Conservation (phyloP, 352 stramenopile species). For the Plasmopara viticola region DNA sequence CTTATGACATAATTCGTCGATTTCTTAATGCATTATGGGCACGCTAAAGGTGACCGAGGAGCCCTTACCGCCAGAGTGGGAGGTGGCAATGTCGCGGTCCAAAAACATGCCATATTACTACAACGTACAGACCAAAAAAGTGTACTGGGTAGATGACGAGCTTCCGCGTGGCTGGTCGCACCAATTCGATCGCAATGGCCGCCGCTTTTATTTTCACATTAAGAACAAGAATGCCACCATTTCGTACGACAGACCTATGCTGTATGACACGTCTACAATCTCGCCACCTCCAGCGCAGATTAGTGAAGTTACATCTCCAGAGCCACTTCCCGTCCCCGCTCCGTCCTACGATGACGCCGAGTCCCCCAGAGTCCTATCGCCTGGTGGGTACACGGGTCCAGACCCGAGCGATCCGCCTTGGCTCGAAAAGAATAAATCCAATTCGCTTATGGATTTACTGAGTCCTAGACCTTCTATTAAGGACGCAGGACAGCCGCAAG, state of each 20-base stretch:
- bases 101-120: conserved; percentile 86
- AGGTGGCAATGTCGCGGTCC: conserved; percentile 71
- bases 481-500: conserved; percentile 24
- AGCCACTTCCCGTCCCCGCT: conserved; percentile 38
- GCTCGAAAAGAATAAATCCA: conserved; percentile 58
- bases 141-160: conserved; percentile 81
- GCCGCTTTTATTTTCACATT: conserved; percentile 73
- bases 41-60: conserved; percentile 48
- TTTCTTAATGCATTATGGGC: neutral
- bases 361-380: conserved; percentile 4
- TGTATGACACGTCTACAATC: conserved; percentile 9
- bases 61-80: conserved; percentile 61
- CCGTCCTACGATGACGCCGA: conserved; percentile 33
- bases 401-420: conserved; percentile 10
- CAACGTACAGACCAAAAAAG: conserved; percentile 65
- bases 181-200: conserved; percentile 62
- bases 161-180: conserved; percentile 74
- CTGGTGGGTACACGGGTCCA: conserved; percentile 2
- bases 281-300: neutral
- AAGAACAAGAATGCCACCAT: conserved; percentile 57
- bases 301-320: conserved; percentile 15
- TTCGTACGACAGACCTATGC: conserved; percentile 69
- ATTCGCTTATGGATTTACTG: conserved; percentile 71
- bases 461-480: conserved; percentile 46
- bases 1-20: no score